These are phyloP conservation scores for Kuraishia capsulata DNA, from an alignment of 805 yeast species.

Conservation along the genomic window DNA sequence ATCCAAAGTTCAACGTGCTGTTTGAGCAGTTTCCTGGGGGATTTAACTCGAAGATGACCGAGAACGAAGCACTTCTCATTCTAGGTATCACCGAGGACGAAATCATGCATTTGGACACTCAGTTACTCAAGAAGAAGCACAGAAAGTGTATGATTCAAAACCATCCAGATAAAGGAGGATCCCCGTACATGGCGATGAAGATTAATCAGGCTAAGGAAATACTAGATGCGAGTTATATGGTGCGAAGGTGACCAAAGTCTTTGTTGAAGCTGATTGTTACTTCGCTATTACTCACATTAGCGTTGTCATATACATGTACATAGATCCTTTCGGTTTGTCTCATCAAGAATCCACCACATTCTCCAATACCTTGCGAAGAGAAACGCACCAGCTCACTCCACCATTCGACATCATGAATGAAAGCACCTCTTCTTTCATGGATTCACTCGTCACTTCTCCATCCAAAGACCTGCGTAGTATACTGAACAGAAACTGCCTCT, in stretches of 20 bases:
- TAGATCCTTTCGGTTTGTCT: neutral
- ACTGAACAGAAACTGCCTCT: conserved; percentile 15
- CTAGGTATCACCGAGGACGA: conserved; percentile 45
- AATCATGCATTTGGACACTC: conserved; percentile 36
- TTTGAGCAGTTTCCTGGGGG: conserved; percentile 47
- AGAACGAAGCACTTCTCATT: conserved; percentile 60
- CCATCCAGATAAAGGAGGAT: conserved; percentile 89
- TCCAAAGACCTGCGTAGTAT: conserved; percentile 16
- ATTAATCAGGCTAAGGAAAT: conserved; percentile 81
- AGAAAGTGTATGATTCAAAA: conserved; percentile 70
- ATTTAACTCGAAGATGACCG: conserved; percentile 55
- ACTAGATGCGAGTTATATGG: conserved; percentile 52
- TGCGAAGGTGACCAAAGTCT: conserved; percentile 18
- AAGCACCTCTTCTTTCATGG: conserved; percentile 17
- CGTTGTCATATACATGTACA: neutral
- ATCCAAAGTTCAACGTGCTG: conserved; percentile 11
- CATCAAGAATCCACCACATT: conserved; percentile 8
- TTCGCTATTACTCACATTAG: neutral
- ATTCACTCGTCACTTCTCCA: conserved; percentile 10
- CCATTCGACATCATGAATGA: conserved; percentile 49
- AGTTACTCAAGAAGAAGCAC: conserved; percentile 59
- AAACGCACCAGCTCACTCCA: conserved; percentile 60
- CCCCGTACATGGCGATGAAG: conserved; percentile 72
- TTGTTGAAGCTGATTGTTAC: neutral
- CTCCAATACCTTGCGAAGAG: conserved; percentile 49